Percentiles rank a stretch among this genome's conserved stretches.
Conservation (phyloP, 371 early-diverging fungal species). For the Zancudomyces culisetae region DNA sequence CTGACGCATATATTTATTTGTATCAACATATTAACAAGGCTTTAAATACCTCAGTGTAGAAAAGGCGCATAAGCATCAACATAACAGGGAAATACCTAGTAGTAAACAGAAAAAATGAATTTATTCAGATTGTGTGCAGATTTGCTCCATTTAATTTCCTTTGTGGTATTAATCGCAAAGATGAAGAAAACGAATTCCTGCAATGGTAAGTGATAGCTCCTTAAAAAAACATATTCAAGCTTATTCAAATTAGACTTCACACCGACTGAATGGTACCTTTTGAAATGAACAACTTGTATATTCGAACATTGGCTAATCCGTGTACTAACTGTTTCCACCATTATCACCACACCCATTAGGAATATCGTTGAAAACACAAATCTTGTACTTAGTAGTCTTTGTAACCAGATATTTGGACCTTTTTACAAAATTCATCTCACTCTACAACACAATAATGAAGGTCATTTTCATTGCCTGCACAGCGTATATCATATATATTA, state of each 20-base stretch:
- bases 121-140: conserved; percentile 82
- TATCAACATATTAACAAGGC: too few relatives aligned
- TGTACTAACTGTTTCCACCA: too few relatives aligned
- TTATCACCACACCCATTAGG: too few relatives aligned
- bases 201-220: conserved; percentile 31
- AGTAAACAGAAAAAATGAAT: conserved; percentile 42
- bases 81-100: background rate
- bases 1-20: too few relatives aligned
- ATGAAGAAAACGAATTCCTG: conserved; percentile 72
- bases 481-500: conserved; percentile 76
- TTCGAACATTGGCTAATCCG: too few relatives aligned
- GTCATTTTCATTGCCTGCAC: conserved; percentile 77
- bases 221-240: background rate
- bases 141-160: conserved; percentile 87
- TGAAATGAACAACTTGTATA: too few relatives aligned
- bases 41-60: too few relatives aligned
- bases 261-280: too few relatives aligned
- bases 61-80: background rate
- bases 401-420: conserved; percentile 92
- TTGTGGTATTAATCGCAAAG: conserved; percentile 75
- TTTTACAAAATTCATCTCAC: conserved; percentile 41
- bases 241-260: too few relatives aligned
- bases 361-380: conserved; percentile 94
- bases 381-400: conserved; percentile 87
- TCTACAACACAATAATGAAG: conserved; percentile 95